Evolutionary conservation across 2,329 filamentous ascomycete genomes (phyloP).

Genomic region (Hypoxylon sp.): DNA sequence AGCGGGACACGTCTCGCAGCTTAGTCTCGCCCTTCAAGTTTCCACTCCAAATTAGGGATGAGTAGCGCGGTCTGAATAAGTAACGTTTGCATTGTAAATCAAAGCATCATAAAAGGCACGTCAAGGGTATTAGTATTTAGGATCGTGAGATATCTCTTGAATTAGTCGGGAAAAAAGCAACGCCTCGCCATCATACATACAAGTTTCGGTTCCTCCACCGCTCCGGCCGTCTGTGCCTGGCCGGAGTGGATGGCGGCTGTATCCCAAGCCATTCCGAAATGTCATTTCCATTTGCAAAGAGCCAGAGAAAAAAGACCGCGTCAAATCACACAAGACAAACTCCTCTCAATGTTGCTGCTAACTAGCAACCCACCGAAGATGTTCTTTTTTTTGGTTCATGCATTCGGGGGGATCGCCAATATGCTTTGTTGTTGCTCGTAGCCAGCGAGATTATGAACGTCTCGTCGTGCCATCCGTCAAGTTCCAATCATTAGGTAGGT

Average conservation of each 20-base stretch:
- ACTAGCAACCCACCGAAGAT: conserved; percentile 20
- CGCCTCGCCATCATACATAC: conserved; percentile 59
- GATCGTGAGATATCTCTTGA: conserved; percentile 49
- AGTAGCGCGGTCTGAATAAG: no score
- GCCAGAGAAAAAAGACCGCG: conserved; percentile 47
- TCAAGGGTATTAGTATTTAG: conserved; percentile 24
- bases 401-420: conserved; percentile 36
- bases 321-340: conserved; percentile 47
- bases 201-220: conserved; percentile 42
- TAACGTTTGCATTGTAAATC: no score
- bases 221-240: conserved; percentile 25
- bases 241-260: conserved; percentile 27
- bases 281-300: conserved; percentile 41
- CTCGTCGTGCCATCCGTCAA: conserved; percentile 50
- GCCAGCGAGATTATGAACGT: conserved; percentile 47
- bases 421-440: conserved; percentile 45
- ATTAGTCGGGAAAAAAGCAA: conserved; percentile 59
- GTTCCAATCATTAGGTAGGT: conserved; percentile 34
- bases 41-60: no score
- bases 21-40: no score
- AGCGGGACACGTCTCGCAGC: no score
- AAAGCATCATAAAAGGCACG: no score
- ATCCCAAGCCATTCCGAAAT: conserved; percentile 39
- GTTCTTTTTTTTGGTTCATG: conserved; percentile 40
- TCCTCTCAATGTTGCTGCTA: conserved; percentile 45